Base-by-base conservation (phyloP, 78 protist genomes). In the Corallochytrium limacisporum region DNA sequence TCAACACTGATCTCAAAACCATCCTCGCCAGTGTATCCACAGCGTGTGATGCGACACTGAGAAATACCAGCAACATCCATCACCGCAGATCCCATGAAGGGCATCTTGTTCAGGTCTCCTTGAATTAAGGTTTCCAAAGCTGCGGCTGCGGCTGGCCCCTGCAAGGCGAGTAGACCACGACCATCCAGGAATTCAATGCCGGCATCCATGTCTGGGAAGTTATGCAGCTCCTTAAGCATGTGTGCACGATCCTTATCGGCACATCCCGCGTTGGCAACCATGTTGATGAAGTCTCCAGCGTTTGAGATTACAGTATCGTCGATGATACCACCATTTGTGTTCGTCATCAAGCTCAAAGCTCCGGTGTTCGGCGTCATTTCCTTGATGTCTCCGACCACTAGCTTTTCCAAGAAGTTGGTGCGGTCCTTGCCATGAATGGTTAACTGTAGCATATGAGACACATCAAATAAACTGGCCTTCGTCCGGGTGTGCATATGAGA, bases 21-120 rank as follows among this genome's bases (percentile, higher is more conserved):
- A 53, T 95, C 99, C 70, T 92, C 97, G 32, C 99, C 99, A 20
- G 97, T 92, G 76, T 94, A 94, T 22, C 97, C 97, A 40, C 84
- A 79, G 38, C 92, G 80, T 5, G 85, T 42, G 5, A 90, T 49
- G 31, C 26, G 32, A 48, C 69, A 33, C 18, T 55, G 26, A n/a
- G 4, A 51, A 13, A 55, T 26, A n/a, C 72, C 74, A 3, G 50
- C 56, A 2, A 69, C 56, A 9, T 2, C 6, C 59, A 26, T 24
- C 22, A 4, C 24, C 1, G n/a, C 6, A 32, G 18, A 5, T 20
- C 9, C 26, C 59, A 24, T 29, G 70, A 35, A 39, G 24, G 4
- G 37, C 79, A 84, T 60, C 35, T 39, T 50, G n/a, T 39, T 0
- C 37, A 87, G 69, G 69, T 73, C 86, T 4, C 0, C 49, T 2